These are phyloP conservation scores for Thalassiosira allenii DNA, from an alignment of 352 stramenopile genomes.

Conservation along the genomic window DNA sequence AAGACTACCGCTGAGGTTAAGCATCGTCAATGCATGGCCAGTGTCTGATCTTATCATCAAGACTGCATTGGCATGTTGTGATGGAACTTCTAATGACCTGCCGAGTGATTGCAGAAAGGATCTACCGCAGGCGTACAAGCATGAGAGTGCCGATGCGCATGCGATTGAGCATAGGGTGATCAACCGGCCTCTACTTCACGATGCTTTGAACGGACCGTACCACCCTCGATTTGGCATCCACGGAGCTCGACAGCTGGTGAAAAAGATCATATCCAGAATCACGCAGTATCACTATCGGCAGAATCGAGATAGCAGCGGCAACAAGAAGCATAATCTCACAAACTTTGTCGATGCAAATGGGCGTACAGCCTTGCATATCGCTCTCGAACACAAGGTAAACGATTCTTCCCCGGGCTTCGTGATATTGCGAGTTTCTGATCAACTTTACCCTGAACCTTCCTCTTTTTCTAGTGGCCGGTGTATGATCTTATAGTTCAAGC, in stretches of 20 bases:
- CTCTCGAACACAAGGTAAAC: conserved; percentile 43
- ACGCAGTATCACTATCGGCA: conserved; percentile 2
- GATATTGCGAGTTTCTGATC: no score
- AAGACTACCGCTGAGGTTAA: conserved; percentile 45
- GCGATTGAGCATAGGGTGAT: no score
- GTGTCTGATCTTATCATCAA: conserved; percentile 60
- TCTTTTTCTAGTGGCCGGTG: no score
- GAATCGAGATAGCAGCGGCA: neutral
- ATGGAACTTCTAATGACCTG: no score
- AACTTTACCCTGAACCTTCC: no score
- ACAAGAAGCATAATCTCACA: conserved; percentile 7
- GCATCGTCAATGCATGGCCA: conserved; percentile 60
- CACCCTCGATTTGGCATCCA: conserved; percentile 47
- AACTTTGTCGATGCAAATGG: conserved; percentile 30
- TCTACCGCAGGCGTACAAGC: neutral
- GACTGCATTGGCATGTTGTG: conserved; percentile 22
- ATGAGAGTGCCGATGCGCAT: no score
- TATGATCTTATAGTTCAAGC: conserved; percentile 50
- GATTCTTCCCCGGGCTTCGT: no score
- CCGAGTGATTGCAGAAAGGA: neutral
- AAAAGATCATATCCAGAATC: conserved; percentile 47
- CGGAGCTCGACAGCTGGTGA: conserved; percentile 48
- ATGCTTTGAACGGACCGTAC: conserved; percentile 44
- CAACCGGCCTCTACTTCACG: conserved; percentile 40
- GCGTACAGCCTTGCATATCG: conserved; percentile 44